Conservation (phyloP, 2,329 filamentous ascomycete genomes). For the Cytospora chrysosperma region DNA sequence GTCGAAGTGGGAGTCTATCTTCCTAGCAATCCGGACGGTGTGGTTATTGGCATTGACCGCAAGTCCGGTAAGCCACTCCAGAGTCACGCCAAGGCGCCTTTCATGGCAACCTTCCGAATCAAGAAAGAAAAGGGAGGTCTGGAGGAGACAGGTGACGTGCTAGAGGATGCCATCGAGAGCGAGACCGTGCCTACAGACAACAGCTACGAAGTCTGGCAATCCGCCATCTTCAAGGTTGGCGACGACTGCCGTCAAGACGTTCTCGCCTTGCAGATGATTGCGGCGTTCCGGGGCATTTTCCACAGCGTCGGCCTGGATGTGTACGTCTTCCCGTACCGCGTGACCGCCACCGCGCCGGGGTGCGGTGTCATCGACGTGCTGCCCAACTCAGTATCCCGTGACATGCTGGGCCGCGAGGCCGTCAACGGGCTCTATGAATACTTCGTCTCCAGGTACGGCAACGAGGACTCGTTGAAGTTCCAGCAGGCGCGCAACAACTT, state of each 20-base stretch:
- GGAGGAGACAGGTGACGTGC: constrained; percentile 52
- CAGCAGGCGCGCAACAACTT: constrained; percentile 96
- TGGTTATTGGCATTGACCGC: constrained; percentile 95
- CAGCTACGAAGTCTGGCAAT: constrained; percentile 95
- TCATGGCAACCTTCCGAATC: constrained; percentile 98
- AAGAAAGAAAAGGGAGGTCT: constrained; percentile 67
- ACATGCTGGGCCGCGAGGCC: constrained; percentile 97
- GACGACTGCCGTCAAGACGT: constrained; percentile 98
- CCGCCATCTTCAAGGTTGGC: constrained; percentile 98
- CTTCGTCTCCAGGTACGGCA: constrained; percentile 95
- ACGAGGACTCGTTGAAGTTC: constrained; percentile 91
- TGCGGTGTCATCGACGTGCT: constrained; percentile 98
- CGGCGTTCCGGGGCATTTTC: constrained; percentile 96
- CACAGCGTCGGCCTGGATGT: constrained; percentile 92
- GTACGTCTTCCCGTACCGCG: constrained; percentile 94
- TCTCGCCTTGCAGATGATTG: constrained; percentile 94
- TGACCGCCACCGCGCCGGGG: constrained; percentile 93
- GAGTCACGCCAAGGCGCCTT: constrained; percentile 96
- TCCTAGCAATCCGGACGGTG: constrained; percentile 93
- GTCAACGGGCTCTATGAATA: constrained; percentile 99
- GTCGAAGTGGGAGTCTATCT: constrained; percentile 97
- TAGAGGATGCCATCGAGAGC: constrained; percentile 47
- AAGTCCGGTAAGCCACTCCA: constrained; percentile 97
- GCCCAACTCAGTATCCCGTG: constrained; percentile 94
- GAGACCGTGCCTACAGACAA: constrained; percentile 40